Base-by-base conservation (phyloP, 768 basidiomycete genomes). In the Glaciozyma martinii region DNA sequence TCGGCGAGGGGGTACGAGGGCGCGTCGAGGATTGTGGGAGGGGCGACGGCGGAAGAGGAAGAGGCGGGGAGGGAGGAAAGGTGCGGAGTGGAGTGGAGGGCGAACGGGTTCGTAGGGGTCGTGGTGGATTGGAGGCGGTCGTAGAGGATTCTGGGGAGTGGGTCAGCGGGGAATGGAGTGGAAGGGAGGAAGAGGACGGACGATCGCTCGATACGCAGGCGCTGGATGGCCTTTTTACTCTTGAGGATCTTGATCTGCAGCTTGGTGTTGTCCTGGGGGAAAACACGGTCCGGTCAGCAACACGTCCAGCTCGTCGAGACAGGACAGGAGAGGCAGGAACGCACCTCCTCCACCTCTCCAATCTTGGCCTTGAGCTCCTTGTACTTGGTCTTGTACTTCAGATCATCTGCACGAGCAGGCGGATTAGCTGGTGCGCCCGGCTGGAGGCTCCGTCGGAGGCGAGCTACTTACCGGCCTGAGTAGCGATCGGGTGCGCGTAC, bases 191-290 rank as follows among this genome's bases (percentile, higher is more conserved):
- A 18, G 21, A 2, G n/a, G 47, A 65, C 67, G 52, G 16, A 68
- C 68, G 69, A 60, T 25, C 69, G 65, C 30, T 70, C 65, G 25
- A 70, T 56, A 30, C 69, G 65, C 23, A 70, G 25, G 18, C 69
- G 62, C 55, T 70, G 69, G 57, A 70, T 70, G 27, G 65, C 62
- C 49, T 70, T 70, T 43, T 70, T 70, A 60, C 69, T 70, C 63
- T 66, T 66, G 21, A 70, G 43, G 37, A 70, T 64, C 56, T 62
- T 42, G 15, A 70, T 56, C 10, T 62, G 61, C 0, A 70, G 66
- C 57, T 70, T 70, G 1, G 62, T 67, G 60, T 70, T 70, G 69
- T 70, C 69, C 65, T 70, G 44, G 21, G 13, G 5, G 37, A 15
- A 40, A 8, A 25, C 1, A 7, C 23, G n/a, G 13, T 19, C 52